Evolutionary conservation across 2,329 filamentous ascomycete species (phyloP), one percentile per base, ranked within the genome.

Genomic region (Cryphonectria radicalis): DNA sequence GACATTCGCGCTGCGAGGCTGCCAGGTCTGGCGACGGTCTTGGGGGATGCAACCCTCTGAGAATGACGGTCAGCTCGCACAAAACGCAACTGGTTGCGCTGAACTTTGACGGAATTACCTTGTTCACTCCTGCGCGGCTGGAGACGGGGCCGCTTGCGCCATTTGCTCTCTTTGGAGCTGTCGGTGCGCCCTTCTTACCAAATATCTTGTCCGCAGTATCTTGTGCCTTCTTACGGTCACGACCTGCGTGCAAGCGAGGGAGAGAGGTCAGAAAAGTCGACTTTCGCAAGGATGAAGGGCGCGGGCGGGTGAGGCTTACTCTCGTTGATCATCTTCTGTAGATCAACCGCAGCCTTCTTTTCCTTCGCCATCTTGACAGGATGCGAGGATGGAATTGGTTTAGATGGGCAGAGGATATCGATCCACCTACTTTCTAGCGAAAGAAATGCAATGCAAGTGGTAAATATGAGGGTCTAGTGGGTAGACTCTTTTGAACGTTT

Each of bases 171-270:
- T 87, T 86, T 55, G 90, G 82, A 17, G 82, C 86, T 77, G 87
- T 91, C 67, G 87, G 81, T 46, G 85, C 81, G 75, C 90, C 88
- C 77, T 88, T 88, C 74, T 82, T 84, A 75, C 88, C 88, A 75
- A 95, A 91, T 77, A 95, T 93, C 77, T 88, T 86, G 76, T 92
- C 86, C 43, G 92, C 92, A n/a, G 94, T 87, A 4, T 83, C 85
- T 78, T 93, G 89, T 76, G 92, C 90, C 82, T 90, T 91, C 82
- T 92, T 92, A 79, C 90, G 89, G 79, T 92, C 87, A 73, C 92
- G 90, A 73, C 85, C 89, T 89, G 75, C 50, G 32, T 40, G 46
- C 59, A 14, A 43, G 25, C 14, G 32, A 13, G 6, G 19, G n/a
- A 1, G 8, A 35, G 25, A 32, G 19, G 37, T 64, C 53, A 69